Conservation (phyloP, 2,329 filamentous ascomycete genomes). For the Epichloe hybrida region DNA sequence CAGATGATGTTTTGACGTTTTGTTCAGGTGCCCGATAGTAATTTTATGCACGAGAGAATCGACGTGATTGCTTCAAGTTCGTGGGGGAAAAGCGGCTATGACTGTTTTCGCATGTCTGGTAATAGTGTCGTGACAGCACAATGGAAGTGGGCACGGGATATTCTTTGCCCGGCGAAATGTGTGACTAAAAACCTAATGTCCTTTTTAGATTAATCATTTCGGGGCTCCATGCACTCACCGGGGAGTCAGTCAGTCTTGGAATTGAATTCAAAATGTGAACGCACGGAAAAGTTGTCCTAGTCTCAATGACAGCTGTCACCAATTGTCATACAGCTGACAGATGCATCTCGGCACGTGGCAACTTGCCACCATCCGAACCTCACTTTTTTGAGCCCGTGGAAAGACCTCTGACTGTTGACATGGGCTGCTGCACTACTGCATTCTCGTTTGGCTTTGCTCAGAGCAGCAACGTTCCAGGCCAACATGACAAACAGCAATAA, state of each 20-base stretch:
- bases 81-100: too few species aligned
- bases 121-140: constrained; percentile 43
- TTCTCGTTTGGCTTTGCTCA: neutral
- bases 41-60: too few species aligned
- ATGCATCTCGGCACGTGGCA: neutral
- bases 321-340: neutral
- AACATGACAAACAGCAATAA: neutral
- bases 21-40: too few species aligned
- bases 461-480: neutral
- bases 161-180: constrained; percentile 17
- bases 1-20: too few species aligned
- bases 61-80: too few species aligned
- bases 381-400: neutral
- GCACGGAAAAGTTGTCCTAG: neutral
- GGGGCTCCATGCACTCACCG: too few species aligned
- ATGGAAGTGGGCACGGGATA: constrained; percentile 51
- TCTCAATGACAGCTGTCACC: neutral
- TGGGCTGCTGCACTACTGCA: too few species aligned
- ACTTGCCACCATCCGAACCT: neutral
- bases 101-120: constrained; percentile 14
- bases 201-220: too few species aligned
- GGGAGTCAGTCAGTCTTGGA: too few species aligned
- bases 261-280: too few species aligned
- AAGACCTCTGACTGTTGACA: too few species aligned
- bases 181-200: too few species aligned